Conservation (phyloP, 257 asterid species). For the Solanum pinnatisectum region DNA sequence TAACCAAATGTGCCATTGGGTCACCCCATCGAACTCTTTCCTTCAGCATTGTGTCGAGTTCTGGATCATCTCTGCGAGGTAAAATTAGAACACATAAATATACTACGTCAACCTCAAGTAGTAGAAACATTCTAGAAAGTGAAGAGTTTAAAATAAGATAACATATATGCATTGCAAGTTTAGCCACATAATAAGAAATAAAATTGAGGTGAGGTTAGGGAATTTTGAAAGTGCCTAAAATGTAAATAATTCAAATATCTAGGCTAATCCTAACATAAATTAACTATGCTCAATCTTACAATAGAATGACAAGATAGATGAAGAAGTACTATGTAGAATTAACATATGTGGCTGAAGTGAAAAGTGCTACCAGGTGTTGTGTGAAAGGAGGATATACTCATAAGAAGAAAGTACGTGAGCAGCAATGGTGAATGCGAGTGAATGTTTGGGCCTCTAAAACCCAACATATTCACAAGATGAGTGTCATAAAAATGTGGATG, state of each 20-base stretch:
- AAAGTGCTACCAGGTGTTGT: background rate
- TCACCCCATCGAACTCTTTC: constrained; percentile 92
- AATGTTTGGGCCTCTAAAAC: background rate
- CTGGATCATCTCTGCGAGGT: constrained; percentile 69
- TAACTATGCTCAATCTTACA: background rate
- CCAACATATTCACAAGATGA: background rate
- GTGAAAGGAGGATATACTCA: background rate
- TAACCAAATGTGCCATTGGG: constrained; percentile 90
- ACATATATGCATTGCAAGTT: background rate
- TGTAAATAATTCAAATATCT: background rate
- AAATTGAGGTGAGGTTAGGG: background rate
- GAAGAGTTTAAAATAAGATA: background rate
- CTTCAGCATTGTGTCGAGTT: constrained; percentile 78
- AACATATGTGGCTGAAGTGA: background rate
- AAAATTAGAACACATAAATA: background rate
- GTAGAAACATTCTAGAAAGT: background rate
- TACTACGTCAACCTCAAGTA: background rate
- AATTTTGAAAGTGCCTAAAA: background rate
- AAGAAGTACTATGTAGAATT: background rate
- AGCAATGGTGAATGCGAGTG: background rate
- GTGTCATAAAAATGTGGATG: background rate
- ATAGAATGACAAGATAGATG: background rate
- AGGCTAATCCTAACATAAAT: background rate
- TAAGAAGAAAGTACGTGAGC: background rate
- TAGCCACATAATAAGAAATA: background rate